These are phyloP conservation scores for Lasiodiplodia sp. DNA, from an alignment of 2,329 filamentous ascomycete genomes.

Conservation along the genomic window DNA sequence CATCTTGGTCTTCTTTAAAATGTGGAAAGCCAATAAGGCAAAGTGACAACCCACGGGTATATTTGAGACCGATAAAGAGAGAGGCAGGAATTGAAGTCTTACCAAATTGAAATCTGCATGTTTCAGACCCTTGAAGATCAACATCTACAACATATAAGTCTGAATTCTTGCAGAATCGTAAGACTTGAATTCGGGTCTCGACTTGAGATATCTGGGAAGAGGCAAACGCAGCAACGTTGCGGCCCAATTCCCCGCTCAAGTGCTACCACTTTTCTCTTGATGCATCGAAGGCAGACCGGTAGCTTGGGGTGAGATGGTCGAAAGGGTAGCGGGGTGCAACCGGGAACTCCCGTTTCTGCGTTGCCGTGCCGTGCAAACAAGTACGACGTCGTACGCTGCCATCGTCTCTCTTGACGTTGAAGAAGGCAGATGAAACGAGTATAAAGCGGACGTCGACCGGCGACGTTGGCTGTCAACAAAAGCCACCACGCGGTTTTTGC, in stretches of 20 bases:
- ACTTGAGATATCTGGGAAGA: background rate
- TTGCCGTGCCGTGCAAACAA: background rate
- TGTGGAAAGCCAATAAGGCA: conserved; percentile 19
- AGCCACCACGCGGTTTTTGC: background rate
- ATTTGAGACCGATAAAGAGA: conserved; percentile 18
- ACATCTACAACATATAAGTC: background rate
- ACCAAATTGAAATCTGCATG: background rate
- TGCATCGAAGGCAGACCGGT: background rate
- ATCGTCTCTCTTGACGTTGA: background rate
- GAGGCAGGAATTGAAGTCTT: background rate
- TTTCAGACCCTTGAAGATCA: background rate
- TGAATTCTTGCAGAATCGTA: background rate
- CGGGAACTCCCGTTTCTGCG: background rate
- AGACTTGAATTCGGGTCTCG: background rate
- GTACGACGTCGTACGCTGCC: background rate
- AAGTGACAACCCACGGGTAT: conserved; percentile 24
- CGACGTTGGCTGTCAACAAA: background rate
- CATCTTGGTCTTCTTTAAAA: conserved; percentile 21
- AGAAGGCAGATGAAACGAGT: background rate
- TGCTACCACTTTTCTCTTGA: background rate
- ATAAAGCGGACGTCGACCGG: background rate
- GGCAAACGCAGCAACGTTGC: too few relatives aligned
- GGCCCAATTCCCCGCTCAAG: too few relatives aligned
- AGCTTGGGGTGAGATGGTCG: too few relatives aligned
- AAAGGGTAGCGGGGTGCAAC: background rate